Base-by-base conservation (phyloP, 164 flowering plant genomes). In the Vitis labrusca region DNA sequence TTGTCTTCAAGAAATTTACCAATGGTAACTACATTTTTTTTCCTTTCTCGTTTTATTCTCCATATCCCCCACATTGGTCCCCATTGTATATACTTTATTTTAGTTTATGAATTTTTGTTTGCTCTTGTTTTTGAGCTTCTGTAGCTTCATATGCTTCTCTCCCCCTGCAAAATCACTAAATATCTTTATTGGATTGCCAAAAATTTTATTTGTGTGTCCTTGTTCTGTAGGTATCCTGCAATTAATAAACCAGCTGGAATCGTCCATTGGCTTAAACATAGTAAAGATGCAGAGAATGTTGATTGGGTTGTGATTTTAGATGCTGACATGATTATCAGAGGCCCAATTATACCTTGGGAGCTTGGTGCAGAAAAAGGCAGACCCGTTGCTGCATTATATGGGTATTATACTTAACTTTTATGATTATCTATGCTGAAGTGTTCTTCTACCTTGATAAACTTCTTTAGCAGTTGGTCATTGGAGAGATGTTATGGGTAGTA, bases 261-360 rank as follows among this genome's bases (percentile, higher is more conserved):
- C 47, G 84, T 90, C 9, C 97, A 95, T 82, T 95, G 99, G 98
- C 97, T 95, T 54, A 81, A 86, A 73, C 85, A 93, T 72, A 93
- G 98, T 75, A 78, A 93, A 79, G 97, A 93, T 12, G 99, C 97
- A 30, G 71, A 90, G 16, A 89, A 93, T 79, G 98, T 93, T 44
- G 99, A 95, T 72, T 95, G 99, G 99, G 99, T 95, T 67, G 92
- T 95, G 63, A 91, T 91, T 77, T 79, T 95, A 63, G 99, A 93
- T 79, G 99, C 99, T 1, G 99, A 95, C 79, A 87, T 86, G 94
- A 89, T 93, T 71, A 86, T 93, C 19, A 80, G 98, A 55, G 98
- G 98, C 44, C 98, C 97, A 23, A 93, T 95, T 44, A 77, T 93
- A 65, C 97, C 99, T 10, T 93, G 98, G 99, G 93, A 93, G 74